A percentile compares a stretch with the other conserved stretches of the same genome.
These are phyloP conservation scores for Circinella minor DNA, from an alignment of 371 early-diverging fungal species.

Conservation along the genomic window DNA sequence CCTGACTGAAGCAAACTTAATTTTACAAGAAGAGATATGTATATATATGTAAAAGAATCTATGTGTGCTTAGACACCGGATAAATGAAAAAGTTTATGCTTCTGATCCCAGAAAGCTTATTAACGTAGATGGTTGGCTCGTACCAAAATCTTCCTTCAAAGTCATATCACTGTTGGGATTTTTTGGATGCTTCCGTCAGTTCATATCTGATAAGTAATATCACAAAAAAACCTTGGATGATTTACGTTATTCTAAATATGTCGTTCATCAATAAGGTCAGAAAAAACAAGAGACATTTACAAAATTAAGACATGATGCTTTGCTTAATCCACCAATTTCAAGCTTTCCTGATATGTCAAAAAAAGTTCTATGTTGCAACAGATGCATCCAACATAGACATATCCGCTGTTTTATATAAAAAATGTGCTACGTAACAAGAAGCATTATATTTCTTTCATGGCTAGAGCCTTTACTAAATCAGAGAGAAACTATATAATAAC, in stretches of 20 bases:
- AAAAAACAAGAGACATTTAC: conserved; percentile 15
- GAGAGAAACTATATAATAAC: conserved; percentile 24
- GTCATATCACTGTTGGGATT: conserved; percentile 21
- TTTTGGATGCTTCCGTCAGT: conserved; percentile 30
- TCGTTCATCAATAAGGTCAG: conserved; percentile 1
- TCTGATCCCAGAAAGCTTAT: conserved; percentile 21
- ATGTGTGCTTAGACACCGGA: conserved; percentile 23
- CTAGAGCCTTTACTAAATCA: background rate
- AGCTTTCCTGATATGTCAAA: conserved; percentile 27
- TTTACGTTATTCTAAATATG: conserved; percentile 14
- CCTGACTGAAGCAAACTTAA: conserved; percentile 18
- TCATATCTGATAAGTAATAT: conserved; percentile 19
- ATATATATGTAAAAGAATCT: conserved; percentile 13
- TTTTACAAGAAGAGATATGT: conserved; percentile 24
- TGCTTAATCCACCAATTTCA: conserved; percentile 11
- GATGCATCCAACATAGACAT: conserved; percentile 47
- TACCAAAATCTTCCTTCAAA: conserved; percentile 16
- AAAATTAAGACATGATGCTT: conserved; percentile 4
- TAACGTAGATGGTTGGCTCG: conserved; percentile 15
- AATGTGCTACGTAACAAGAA: background rate
- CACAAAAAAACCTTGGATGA: conserved; percentile 21
- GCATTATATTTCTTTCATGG: conserved; percentile 12
- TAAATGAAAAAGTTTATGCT: conserved; percentile 15
- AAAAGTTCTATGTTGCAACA: conserved; percentile 37
- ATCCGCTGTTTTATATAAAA: conserved; percentile 36